Evolutionary conservation across 2,329 filamentous ascomycete genomes (phyloP).

Genomic region (Diaporthe velutina): DNA sequence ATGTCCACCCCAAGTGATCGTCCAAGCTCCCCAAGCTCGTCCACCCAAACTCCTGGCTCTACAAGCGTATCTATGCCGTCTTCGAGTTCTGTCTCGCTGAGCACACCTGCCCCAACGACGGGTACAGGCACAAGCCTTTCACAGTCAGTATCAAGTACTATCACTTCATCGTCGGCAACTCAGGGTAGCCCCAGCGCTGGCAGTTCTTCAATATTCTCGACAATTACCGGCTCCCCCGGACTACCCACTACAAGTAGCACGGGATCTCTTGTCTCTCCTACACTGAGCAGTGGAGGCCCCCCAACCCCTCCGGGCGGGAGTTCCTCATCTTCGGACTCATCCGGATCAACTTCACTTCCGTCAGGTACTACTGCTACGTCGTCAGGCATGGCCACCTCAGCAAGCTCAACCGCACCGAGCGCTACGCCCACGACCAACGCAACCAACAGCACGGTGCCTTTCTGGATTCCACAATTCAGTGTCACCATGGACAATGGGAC

Average conservation of each 20-base stretch:
- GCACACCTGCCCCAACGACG: not conserved
- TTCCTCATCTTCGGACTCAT: not conserved
- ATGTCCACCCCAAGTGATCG: not conserved
- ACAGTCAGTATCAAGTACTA: not conserved
- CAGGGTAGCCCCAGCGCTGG: not conserved
- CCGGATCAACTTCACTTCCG: not conserved
- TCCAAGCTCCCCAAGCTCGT: not conserved
- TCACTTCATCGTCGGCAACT: not conserved
- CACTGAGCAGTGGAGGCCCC: not conserved
- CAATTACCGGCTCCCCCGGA: not conserved
- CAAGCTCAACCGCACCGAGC: not conserved
- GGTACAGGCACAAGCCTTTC: not conserved
- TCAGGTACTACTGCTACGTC: not conserved
- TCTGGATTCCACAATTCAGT: not conserved
- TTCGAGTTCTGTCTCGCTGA: not conserved
- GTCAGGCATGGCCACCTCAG: not conserved
- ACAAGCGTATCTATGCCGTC: not conserved
- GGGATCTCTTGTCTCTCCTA: not conserved
- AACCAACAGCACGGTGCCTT: not conserved
- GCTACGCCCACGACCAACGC: not conserved
- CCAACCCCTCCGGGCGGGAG: not conserved
- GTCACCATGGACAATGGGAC: not conserved
- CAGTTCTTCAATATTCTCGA: not conserved
- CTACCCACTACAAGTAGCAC: not conserved
- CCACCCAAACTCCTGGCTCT: not conserved